These are phyloP conservation scores for Penicillium sp. DNA, from an alignment of 2,329 filamentous ascomycete species.

Conservation along the genomic window DNA sequence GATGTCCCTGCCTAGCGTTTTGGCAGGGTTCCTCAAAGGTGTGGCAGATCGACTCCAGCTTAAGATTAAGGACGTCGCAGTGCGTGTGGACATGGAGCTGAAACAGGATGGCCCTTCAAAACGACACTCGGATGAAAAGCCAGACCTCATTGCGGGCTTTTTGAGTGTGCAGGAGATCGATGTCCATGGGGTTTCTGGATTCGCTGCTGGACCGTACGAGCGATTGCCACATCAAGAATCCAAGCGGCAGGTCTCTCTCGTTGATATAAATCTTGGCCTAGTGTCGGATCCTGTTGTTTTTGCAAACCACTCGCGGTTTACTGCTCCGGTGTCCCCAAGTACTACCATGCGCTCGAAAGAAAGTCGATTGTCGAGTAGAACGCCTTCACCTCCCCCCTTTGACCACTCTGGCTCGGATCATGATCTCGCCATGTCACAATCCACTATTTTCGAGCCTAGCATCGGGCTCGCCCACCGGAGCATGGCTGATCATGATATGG, in stretches of 20 bases:
- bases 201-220: constrained; percentile 17
- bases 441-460: constrained; percentile 35
- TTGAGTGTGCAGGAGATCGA: constrained; percentile 34
- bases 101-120: constrained; percentile 36
- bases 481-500: constrained; percentile 12
- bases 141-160: constrained; percentile 34
- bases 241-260: constrained; percentile 43
- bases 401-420: constrained; percentile 23
- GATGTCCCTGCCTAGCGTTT: constrained; percentile 53
- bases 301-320: constrained; percentile 40
- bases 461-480: constrained; percentile 8
- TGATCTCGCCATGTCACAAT: constrained; percentile 32
- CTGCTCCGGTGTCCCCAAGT: constrained; percentile 28
- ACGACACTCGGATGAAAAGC: constrained; percentile 30
- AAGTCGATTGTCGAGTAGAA: constrained; percentile 27
- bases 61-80: constrained; percentile 47
- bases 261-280: constrained; percentile 43
- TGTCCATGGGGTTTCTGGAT: constrained; percentile 29
- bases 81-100: constrained; percentile 48
- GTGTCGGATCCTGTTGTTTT: constrained; percentile 48
- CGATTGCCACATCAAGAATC: constrained; percentile 26
- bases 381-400: constrained; percentile 25
- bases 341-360: constrained; percentile 31
- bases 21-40: constrained; percentile 55
- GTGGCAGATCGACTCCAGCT: constrained; percentile 54